phyloP scores from a whole-genome alignment of 2,329 filamentous ascomycete genomes.

The Aspergillus versicolor region DNA sequence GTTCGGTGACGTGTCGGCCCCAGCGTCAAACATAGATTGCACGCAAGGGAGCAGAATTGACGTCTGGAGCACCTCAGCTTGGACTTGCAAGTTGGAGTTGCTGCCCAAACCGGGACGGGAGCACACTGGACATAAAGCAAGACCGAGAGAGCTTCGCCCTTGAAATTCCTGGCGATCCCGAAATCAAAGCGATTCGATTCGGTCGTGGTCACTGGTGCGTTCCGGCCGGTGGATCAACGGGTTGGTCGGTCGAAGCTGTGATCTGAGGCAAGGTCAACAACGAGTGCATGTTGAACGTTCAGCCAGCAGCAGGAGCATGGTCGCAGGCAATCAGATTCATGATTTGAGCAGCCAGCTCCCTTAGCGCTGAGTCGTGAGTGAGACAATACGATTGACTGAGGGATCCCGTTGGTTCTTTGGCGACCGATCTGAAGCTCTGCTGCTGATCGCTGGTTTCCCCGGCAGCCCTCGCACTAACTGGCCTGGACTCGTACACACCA shows the following conservation, averaged over 20 bases:
- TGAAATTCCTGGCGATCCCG: not conserved
- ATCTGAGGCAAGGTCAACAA: not conserved
- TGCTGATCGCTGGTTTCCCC: slow-evolving; percentile 17
- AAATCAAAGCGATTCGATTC: slow-evolving; percentile 1
- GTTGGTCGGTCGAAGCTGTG: not conserved
- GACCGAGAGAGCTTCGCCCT: not conserved
- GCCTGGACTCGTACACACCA: slow-evolving; percentile 4
- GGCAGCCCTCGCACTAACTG: slow-evolving; percentile 15
- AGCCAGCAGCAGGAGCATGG: not conserved
- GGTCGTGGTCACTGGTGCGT: not conserved
- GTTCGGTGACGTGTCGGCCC: slow-evolving; percentile 6
- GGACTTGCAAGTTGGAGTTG: not conserved
- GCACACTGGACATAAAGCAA: not conserved
- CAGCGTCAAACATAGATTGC: not conserved
- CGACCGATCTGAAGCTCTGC: slow-evolving; percentile 8
- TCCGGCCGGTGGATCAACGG: slow-evolving; percentile 1
- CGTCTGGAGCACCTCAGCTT: not conserved
- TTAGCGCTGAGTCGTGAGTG: slow-evolving; percentile 1
- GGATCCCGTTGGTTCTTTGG: slow-evolving; percentile 9
- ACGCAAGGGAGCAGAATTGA: not conserved
- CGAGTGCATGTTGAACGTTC: not conserved
- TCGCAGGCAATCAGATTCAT: not conserved
- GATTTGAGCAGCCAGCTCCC: not conserved
- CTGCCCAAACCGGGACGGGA: not conserved
- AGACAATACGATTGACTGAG: not conserved